Percentiles rank a stretch among this genome's conserved stretches.
phyloP scores from a whole-genome alignment of 177 flowering plant species.

The Tripterygium wilfordii region DNA sequence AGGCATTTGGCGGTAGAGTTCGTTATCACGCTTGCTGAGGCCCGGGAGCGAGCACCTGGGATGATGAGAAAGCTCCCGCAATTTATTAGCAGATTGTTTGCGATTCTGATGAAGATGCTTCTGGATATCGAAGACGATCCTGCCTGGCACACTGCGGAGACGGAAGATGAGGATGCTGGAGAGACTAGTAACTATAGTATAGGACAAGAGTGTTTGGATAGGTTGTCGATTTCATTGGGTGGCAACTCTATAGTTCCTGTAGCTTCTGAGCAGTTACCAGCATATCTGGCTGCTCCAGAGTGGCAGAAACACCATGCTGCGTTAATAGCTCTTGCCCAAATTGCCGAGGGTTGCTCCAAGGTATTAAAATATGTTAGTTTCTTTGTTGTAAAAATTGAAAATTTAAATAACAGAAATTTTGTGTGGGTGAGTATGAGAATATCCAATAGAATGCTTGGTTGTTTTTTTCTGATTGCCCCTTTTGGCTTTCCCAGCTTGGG shows the following conservation, averaged over 20 bases:
- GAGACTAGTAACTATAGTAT: constrained; percentile 43
- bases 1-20: constrained; percentile 59
- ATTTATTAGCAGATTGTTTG: constrained; percentile 39
- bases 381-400: not conserved
- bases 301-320: constrained; percentile 66
- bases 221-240: constrained; percentile 47
- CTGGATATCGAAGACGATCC: constrained; percentile 58
- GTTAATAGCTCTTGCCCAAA: constrained; percentile 45
- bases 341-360: constrained; percentile 63
- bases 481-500: not conserved
- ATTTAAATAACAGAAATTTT: too few species aligned
- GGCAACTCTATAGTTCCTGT: constrained; percentile 60
- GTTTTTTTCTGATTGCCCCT: too few species aligned
- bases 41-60: constrained; percentile 54
- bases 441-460: too few species aligned
- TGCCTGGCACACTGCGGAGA: constrained; percentile 47
- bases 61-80: constrained; percentile 65
- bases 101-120: constrained; percentile 46
- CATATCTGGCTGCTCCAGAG: constrained; percentile 45
- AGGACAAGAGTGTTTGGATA: constrained; percentile 53
- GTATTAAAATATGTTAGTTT: constrained; percentile 10
- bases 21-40: constrained; percentile 56
- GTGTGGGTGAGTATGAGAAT: too few species aligned
- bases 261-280: constrained; percentile 42
- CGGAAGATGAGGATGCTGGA: constrained; percentile 59